These are phyloP conservation scores for Bryoglossum gracile DNA, from an alignment of 495 filamentous ascomycete genomes.

Conservation along the genomic window DNA sequence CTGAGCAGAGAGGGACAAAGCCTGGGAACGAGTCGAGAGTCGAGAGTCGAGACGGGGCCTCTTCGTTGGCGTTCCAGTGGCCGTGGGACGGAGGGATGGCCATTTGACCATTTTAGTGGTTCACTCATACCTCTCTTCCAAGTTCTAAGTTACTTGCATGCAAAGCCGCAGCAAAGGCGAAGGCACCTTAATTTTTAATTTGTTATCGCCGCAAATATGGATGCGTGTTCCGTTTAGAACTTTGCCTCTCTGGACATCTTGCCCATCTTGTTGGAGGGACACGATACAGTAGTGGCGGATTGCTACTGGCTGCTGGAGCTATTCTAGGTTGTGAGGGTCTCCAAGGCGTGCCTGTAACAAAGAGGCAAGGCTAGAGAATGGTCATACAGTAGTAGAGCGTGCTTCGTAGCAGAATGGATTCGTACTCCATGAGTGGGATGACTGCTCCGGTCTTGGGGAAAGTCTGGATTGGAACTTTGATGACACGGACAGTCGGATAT, in stretches of 20 bases:
- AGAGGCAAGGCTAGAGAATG: too few relatives aligned
- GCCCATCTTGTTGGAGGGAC: neutral
- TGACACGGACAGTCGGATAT: too few relatives aligned
- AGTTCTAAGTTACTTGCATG: neutral
- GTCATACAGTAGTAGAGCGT: too few relatives aligned
- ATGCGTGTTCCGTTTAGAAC: conserved; percentile 15
- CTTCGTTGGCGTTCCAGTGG: conserved; percentile 9
- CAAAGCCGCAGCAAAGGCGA: neutral
- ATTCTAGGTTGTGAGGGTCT: neutral
- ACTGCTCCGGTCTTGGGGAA: too few relatives aligned
- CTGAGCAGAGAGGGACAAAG: too few relatives aligned
- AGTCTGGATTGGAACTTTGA: too few relatives aligned
- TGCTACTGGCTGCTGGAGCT: too few relatives aligned
- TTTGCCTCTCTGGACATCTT: conserved; percentile 3
- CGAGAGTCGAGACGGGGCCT: neutral
- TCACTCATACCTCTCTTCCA: neutral
- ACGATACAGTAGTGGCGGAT: neutral
- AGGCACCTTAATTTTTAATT: neutral
- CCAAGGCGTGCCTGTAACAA: neutral
- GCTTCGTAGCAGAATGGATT: too few relatives aligned
- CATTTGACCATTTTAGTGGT: neutral
- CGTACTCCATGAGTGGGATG: too few relatives aligned
- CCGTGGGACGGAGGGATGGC: conserved; percentile 4
- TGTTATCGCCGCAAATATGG: conserved; percentile 6
- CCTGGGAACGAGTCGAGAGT: neutral